Base-by-base conservation (phyloP, 352 stramenopile species). In the Thalassiosira livingstoniorum region DNA sequence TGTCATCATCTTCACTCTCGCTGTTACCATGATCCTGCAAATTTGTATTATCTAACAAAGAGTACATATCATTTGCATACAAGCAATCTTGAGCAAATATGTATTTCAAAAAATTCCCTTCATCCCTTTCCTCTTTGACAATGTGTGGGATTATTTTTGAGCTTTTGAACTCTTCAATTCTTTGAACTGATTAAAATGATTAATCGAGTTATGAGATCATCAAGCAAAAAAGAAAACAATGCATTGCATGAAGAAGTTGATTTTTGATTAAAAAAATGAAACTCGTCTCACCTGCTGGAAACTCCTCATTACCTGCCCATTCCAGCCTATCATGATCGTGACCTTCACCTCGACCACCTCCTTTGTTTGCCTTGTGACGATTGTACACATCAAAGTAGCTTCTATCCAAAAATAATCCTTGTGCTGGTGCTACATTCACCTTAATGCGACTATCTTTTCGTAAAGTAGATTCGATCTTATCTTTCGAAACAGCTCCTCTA, bases 41-140 rank as follows among this genome's bases (percentile, higher is more conserved):
- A 5, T 57, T 25, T 25, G 61, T 25, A 35, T n/a, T 37, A 39
- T 67, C 45, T 4, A 66, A n/a, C 23, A 39, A 27, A 39, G 32
- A 51, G 31, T 87, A 87, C 21, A 79, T 70, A 13, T 85, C 54
- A 55, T 73, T 13, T 34, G 45, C 79, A 78, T 86, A 86, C 4
- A 83, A 53, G 1, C 66, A n/a, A 62, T 90, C 86, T 75, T 93
- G 90, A 10, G 67, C 31, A 70, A 88, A 92, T 1, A 95, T 51
- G 63, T 93, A 94, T n/a, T 88, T 83, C 0, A 95, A n/a, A 78
- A 95, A 95, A 74, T 95, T 95, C 27, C 85, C 75, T 69, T 94
- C 79, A n/a, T 81, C 80, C 3, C 65, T 47, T 76, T 94, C 91
- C 73, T 95, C 89, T 31, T 88, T 61, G 15, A 93, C 80, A 65